A percentile compares a stretch with the other conserved stretches of the same genome.
These are phyloP conservation scores for Coprinopsis strossmayeri DNA, from an alignment of 768 basidiomycete genomes.

Conservation along the genomic window DNA sequence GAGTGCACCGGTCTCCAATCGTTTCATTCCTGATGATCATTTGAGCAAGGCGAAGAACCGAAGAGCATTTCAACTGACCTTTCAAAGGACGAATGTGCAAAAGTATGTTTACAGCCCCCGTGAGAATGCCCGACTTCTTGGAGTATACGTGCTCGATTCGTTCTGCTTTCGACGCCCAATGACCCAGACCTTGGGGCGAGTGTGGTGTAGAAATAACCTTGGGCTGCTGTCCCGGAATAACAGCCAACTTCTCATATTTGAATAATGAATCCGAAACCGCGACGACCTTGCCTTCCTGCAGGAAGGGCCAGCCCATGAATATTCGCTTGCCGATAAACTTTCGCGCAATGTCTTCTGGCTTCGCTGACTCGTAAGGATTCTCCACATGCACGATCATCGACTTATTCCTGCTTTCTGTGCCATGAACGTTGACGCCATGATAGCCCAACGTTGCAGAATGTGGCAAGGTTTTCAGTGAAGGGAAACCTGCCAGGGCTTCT, in stretches of 20 bases:
- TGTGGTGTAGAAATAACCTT: constrained; percentile 73
- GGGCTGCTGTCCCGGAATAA: constrained; percentile 42
- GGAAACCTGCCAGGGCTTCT: constrained; percentile 90
- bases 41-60: not conserved
- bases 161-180: constrained; percentile 81
- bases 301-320: constrained; percentile 90
- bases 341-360: constrained; percentile 66
- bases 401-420: constrained; percentile 84
- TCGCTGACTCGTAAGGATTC: constrained; percentile 62
- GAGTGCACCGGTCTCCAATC: constrained; percentile 82
- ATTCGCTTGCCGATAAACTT: constrained; percentile 70
- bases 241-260: constrained; percentile 69
- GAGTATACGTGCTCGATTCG: constrained; percentile 80
- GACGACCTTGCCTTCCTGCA: constrained; percentile 85
- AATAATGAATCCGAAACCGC: constrained; percentile 83
- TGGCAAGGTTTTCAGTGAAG: constrained; percentile 86
- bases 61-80: constrained; percentile 46
- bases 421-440: constrained; percentile 93
- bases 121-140: constrained; percentile 83
- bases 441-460: constrained; percentile 68
- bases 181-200: constrained; percentile 51
- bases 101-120: constrained; percentile 72
- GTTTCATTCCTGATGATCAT: constrained; percentile 64
- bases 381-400: constrained; percentile 88
- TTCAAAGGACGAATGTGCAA: constrained; percentile 89